phyloP scores from a whole-genome alignment of 1,284 basidiomycete genomes.

The Tetrapyrgos nigripes region DNA sequence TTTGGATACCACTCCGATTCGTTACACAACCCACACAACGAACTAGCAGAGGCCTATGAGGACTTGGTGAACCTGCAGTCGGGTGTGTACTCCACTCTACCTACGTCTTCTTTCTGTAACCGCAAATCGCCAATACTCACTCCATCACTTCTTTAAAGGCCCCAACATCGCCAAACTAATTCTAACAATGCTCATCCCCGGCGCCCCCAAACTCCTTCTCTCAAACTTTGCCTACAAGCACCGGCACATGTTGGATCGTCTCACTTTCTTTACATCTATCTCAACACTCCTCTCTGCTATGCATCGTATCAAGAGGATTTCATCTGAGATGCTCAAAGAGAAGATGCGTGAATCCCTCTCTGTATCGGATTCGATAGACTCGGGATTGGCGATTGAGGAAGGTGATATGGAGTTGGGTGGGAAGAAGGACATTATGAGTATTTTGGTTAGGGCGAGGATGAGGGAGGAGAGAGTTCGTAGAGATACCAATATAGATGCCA shows the following conservation, averaged over 20 bases:
- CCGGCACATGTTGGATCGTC: conserved; percentile 36
- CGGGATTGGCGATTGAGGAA: conserved; percentile 17
- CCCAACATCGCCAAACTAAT: conserved; percentile 47
- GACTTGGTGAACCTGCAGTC: conserved; percentile 47
- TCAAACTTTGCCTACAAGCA: conserved; percentile 47
- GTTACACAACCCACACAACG: conserved; percentile 52
- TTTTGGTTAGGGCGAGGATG: conserved; percentile 51
- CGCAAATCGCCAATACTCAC: too few relatives aligned
- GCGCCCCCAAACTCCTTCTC: conserved; percentile 30
- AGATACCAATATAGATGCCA: too few relatives aligned
- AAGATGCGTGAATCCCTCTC: conserved; percentile 45
- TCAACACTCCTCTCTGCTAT: conserved; percentile 44
- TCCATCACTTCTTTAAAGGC: conserved; percentile 26
- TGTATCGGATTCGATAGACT: too few relatives aligned
- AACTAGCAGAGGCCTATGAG: conserved; percentile 54
- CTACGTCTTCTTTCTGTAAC: neutral
- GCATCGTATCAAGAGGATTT: conserved; percentile 48
- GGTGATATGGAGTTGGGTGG: conserved; percentile 38
- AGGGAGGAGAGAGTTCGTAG: conserved; percentile 28
- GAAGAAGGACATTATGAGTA: conserved; percentile 57
- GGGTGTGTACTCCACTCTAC: conserved; percentile 29
- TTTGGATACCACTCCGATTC: conserved; percentile 55
- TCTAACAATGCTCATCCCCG: conserved; percentile 43
- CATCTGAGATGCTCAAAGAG: conserved; percentile 45
- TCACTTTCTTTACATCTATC: conserved; percentile 32